Conservation (phyloP, 441 rosid species). For the Flueggea neowawraea region DNA sequence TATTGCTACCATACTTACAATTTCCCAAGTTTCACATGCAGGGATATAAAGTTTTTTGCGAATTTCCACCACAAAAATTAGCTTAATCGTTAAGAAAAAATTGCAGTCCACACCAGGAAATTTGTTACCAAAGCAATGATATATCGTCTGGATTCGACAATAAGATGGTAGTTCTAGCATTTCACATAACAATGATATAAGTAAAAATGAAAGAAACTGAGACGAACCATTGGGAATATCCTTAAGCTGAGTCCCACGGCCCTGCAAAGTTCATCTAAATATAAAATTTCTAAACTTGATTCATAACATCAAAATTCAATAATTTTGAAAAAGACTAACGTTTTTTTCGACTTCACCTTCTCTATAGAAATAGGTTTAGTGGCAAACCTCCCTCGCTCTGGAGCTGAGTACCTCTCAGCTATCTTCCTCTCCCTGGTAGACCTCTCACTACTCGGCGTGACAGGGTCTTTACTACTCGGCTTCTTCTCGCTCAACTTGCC, state of each 20-base stretch:
- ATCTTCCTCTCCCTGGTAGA: constrained; percentile 88
- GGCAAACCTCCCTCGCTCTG: constrained; percentile 50
- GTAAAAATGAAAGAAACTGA: background rate
- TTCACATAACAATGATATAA: no score
- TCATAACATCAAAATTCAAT: background rate
- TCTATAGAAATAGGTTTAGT: no score
- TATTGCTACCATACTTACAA: no score
- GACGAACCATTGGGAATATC: constrained; percentile 90
- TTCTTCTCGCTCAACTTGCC: constrained; percentile 15
- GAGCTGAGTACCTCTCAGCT: constrained; percentile 84
- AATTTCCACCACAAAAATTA: no score
- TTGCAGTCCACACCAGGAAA: no score
- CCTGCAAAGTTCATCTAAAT: constrained; percentile 35
- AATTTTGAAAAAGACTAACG: background rate
- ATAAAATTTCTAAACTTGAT: background rate
- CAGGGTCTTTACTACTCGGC: constrained; percentile 21
- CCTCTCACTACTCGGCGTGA: constrained; percentile 66
- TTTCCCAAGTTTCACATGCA: no score
- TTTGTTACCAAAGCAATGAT: no score
- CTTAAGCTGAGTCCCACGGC: constrained; percentile 80
- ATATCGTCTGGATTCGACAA: no score
- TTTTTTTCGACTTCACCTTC: constrained; percentile 37
- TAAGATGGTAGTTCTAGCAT: no score
- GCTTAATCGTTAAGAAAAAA: no score
- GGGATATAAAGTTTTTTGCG: no score